Evolutionary conservation across 305 asterid genomes (phyloP).

Genomic region (Petunia hybrid): DNA sequence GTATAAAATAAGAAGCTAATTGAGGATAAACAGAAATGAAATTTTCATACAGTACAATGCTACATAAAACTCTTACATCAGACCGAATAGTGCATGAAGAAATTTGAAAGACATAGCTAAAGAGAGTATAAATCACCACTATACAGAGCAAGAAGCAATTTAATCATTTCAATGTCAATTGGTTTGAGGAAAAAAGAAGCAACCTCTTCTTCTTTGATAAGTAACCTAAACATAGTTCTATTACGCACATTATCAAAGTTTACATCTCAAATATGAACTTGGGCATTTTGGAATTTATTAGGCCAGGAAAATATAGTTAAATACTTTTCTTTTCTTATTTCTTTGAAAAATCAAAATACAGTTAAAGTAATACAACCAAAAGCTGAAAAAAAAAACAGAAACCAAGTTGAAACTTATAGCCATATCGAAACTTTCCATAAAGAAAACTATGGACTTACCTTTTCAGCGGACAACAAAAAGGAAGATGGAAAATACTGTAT

Average conservation of each 20-base stretch:
- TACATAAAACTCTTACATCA: constrained; percentile 15
- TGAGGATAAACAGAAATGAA: constrained; percentile 17
- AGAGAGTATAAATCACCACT: background rate
- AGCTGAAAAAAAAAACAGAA: background rate
- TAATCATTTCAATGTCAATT: background rate
- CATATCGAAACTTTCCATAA: background rate
- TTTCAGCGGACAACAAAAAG: constrained; percentile 77
- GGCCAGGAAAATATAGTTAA: background rate
- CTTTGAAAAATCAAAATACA: constrained; percentile 1
- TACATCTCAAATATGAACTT: background rate
- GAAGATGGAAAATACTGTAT: constrained; percentile 80
- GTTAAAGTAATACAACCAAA: constrained; percentile 9
- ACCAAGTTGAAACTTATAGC: background rate
- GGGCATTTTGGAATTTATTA: background rate
- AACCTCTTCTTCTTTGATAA: constrained; percentile 15
- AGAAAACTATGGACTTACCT: constrained; percentile 54
- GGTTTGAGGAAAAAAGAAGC: background rate
- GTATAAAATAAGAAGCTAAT: constrained; percentile 37
- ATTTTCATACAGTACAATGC: background rate
- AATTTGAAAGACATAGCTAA: background rate
- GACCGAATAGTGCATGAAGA: background rate
- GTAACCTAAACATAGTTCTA: background rate
- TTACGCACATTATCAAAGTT: constrained; percentile 19
- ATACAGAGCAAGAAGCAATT: background rate
- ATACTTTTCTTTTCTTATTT: background rate